Conservation (phyloP, 2,329 filamentous ascomycete genomes). For the Venturia nashicola region DNA sequence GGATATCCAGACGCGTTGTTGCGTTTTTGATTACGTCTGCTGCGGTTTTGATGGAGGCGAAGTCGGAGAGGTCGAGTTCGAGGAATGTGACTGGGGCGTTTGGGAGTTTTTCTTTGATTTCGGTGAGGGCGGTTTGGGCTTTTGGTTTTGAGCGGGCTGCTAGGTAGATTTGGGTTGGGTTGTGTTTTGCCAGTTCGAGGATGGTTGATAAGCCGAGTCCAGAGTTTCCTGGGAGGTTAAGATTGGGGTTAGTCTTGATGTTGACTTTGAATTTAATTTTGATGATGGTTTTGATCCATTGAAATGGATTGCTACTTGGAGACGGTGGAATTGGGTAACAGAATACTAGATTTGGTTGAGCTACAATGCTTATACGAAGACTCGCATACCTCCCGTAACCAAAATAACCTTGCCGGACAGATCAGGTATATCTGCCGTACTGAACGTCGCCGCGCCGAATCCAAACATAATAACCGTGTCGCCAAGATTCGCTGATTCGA, state of each 20-base stretch:
- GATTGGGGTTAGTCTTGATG: background rate
- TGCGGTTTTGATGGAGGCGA: slow-evolving; percentile 27
- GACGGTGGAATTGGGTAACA: background rate
- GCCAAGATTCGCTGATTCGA: background rate
- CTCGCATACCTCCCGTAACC: slow-evolving; percentile 29
- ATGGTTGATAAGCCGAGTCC: background rate
- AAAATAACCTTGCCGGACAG: slow-evolving; percentile 30
- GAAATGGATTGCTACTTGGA: background rate
- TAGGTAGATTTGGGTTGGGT: background rate
- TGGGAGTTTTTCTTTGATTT: slow-evolving; percentile 26
- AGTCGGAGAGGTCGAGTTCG: slow-evolving; percentile 27
- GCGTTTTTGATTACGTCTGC: slow-evolving; percentile 22
- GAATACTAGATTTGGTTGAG: background rate
- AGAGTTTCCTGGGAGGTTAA: background rate
- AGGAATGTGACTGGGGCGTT: slow-evolving; percentile 27
- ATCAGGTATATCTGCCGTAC: slow-evolving; percentile 25
- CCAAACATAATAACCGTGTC: slow-evolving; percentile 15
- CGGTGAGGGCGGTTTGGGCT: slow-evolving; percentile 17
- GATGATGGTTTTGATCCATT: background rate
- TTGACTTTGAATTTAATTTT: too few species aligned
- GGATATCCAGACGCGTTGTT: slow-evolving; percentile 30
- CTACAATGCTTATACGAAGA: background rate
- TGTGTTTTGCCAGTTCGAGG: slow-evolving; percentile 5
- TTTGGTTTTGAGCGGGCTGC: background rate
- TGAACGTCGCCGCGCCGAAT: slow-evolving; percentile 10